Base-by-base conservation (phyloP, 495 filamentous ascomycete species). In the Hypomontagnella submonticulosa region DNA sequence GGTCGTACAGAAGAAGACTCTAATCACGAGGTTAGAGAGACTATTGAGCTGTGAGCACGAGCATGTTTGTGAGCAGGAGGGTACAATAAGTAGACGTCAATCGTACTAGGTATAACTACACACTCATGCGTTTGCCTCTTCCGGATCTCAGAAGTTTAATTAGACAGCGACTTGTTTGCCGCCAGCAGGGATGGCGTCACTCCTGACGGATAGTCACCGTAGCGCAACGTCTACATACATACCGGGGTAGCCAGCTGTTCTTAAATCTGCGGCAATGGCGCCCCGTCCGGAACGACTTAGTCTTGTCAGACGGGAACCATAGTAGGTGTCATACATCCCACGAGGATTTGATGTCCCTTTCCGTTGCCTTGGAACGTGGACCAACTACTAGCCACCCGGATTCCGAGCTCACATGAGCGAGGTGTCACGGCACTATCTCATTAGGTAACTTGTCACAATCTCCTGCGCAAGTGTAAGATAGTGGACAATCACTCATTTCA, bases 301-400 rank as follows among this genome's bases (percentile, higher is more conserved):
- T 30, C 13, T 12, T 55, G 64, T 63, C 48, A 30, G 15, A 63
- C 64, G 48, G 58, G 18, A 18, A 18, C 27, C 32, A 42, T 41
- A 49, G 44, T 18, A 36, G 60, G 33, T 33, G 59, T 58, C 23
- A 37, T 46, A 68, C 59, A 37, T 63, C 32, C 59, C 54, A 53
- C 59, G 56, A 61, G 53, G 61, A 61, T 48, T 33, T 12, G 53
- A 50, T 65, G 56, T 46, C 37, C 20, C 55, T 53, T 60, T 16
- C 66, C 57, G 61, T 27, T 34, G 36, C 30, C 52, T 53, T 66
- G 62, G 57, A 57, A 57, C 62, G 57, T 62, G 52, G 52, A 46
- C 57, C 55, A 66, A 69, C 47, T 58, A 64, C 58, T 50, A 57
- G 58, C 52, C 59, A 71, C 61, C 69, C 71, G 69, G 65, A 67